These are phyloP conservation scores for Boletellus emodensis DNA, from an alignment of 768 basidiomycete species.

Conservation along the genomic window DNA sequence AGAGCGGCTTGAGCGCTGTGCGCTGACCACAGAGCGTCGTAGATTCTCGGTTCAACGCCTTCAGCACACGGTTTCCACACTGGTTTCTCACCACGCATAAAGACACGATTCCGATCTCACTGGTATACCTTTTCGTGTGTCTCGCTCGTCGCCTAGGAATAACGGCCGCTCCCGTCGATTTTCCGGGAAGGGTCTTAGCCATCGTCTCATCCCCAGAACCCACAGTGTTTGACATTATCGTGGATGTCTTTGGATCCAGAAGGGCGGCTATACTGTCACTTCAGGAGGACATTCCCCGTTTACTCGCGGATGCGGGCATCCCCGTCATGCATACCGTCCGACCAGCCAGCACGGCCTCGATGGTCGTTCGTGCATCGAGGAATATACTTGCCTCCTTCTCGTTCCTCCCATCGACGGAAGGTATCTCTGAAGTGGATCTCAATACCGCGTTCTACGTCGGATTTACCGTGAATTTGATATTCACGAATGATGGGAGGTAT, in stretches of 20 bases:
- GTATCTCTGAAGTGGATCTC: slow-evolving; percentile 30
- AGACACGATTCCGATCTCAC: slow-evolving; percentile 53
- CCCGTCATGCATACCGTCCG: slow-evolving; percentile 20
- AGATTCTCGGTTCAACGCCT: slow-evolving; percentile 39
- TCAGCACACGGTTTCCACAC: slow-evolving; percentile 59
- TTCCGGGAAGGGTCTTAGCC: slow-evolving; percentile 53
- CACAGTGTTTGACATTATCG: slow-evolving; percentile 35
- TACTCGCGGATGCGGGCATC: slow-evolving; percentile 28
- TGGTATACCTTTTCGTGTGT: slow-evolving; percentile 55
- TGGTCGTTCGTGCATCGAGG: slow-evolving; percentile 39
- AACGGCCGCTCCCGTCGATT: slow-evolving; percentile 49
- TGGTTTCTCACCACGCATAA: slow-evolving; percentile 48
- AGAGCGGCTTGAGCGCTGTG: not conserved
- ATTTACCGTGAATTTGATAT: slow-evolving; percentile 37
- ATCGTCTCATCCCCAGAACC: slow-evolving; percentile 41
- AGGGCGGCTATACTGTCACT: slow-evolving; percentile 32
- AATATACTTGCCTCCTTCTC: slow-evolving; percentile 37
- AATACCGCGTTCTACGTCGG: slow-evolving; percentile 35
- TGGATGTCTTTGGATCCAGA: slow-evolving; percentile 47
- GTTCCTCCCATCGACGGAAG: slow-evolving; percentile 16
- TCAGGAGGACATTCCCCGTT: slow-evolving; percentile 33
- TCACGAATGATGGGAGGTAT: slow-evolving; percentile 32
- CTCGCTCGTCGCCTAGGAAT: slow-evolving; percentile 51
- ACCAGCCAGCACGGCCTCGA: slow-evolving; percentile 32
- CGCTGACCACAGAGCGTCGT: slow-evolving; percentile 1